Base-by-base conservation (phyloP, 2,329 filamentous ascomycete genomes). In the Phyllosticta citribraziliensis region DNA sequence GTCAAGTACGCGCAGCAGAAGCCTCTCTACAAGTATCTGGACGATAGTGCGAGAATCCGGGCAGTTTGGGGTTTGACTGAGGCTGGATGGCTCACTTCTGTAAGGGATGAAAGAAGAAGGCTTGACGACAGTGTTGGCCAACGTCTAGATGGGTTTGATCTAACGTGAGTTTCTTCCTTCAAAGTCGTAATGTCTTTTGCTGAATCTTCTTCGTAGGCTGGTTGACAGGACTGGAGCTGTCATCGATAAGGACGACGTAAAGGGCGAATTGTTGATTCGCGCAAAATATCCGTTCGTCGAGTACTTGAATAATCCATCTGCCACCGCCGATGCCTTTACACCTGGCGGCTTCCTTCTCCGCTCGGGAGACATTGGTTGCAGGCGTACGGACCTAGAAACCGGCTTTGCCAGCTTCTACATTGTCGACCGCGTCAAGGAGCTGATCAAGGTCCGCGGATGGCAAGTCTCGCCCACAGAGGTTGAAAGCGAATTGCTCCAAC, bases 51-150 rank as follows among this genome's bases (percentile, higher is more conserved):
- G 0, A 70, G 72, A 19, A 73, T 81, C 14, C 72, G 72, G 10
- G 79, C 80, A 62, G 73, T 81, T 47, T 84, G 78, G 76, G 81
- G 82, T 1, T 82, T 82, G 77, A 83, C 81, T 0, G 82, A 84
- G 63, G 68, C 68, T 2, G 68, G 74, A 69, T 65, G 81, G 81
- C 60, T 74, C 70, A 65, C 73, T 65, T 51, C 35, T 27, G 54
- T 56, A 11, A 57, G 55, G 22, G 61, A 60, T 51, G 30, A 51
- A 47, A 47, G 50, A 60, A 56, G 55, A 25, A 19, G 57, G 4
- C 20, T 55, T 22, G 60, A 62, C 33, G 60, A 62, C 60, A 62
- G 55, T 52, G 61, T 56, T 51, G 61, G 61, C 1, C 56, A 59
- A 17, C 27, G 40, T 20, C 30, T 63, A 6, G 19, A 35, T 12